These are phyloP conservation scores for Calocybe indica DNA, from an alignment of 768 basidiomycete species.

Conservation along the genomic window DNA sequence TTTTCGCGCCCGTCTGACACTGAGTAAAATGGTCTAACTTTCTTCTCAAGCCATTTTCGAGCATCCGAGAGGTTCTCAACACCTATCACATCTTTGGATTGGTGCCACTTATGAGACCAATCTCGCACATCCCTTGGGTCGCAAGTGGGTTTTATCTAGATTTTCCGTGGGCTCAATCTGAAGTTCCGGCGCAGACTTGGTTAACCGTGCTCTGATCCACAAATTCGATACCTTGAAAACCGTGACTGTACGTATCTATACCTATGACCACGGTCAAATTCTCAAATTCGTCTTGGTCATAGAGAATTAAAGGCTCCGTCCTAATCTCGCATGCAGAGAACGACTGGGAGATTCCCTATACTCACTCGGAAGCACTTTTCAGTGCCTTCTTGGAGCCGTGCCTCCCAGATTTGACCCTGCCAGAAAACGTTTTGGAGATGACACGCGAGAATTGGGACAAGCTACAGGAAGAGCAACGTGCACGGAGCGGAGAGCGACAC, in stretches of 20 bases:
- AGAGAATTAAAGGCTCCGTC: slow-evolving; percentile 65
- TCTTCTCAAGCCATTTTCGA: slow-evolving; percentile 49
- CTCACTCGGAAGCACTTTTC: slow-evolving; percentile 72
- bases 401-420: slow-evolving; percentile 40
- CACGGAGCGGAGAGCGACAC: slow-evolving; percentile 35
- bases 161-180: neutral
- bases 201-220: slow-evolving; percentile 35
- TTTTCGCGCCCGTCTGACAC: slow-evolving; percentile 17
- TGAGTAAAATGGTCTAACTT: slow-evolving; percentile 33
- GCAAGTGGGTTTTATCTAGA: slow-evolving; percentile 39
- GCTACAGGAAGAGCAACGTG: slow-evolving; percentile 30
- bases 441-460: slow-evolving; percentile 37
- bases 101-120: slow-evolving; percentile 69
- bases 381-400: slow-evolving; percentile 61
- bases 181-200: slow-evolving; percentile 18
- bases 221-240: slow-evolving; percentile 58
- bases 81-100: slow-evolving; percentile 64
- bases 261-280: neutral
- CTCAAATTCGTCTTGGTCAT: neutral
- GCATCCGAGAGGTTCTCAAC: slow-evolving; percentile 55
- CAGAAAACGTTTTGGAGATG: slow-evolving; percentile 17
- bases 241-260: slow-evolving; percentile 44
- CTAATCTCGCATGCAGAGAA: slow-evolving; percentile 74
- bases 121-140: slow-evolving; percentile 58
- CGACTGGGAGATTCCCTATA: slow-evolving; percentile 73